Conservation (phyloP, 192 early-diverging fungal species). For the Backusella sp. region DNA sequence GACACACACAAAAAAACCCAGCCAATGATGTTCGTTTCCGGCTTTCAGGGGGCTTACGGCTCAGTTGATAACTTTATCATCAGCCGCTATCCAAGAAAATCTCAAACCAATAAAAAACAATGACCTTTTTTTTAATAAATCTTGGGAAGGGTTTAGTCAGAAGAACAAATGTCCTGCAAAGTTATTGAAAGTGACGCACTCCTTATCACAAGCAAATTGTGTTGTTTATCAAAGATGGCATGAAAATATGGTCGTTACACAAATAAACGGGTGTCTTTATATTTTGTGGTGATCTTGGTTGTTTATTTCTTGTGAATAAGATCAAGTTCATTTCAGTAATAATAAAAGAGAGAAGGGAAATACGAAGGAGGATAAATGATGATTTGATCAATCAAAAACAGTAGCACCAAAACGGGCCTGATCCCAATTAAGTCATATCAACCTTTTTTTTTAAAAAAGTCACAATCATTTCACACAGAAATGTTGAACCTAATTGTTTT, state of each 20-base stretch:
- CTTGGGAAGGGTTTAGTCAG: too few relatives aligned
- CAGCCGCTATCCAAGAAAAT: neutral
- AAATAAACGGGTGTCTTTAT: too few relatives aligned
- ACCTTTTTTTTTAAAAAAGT: neutral
- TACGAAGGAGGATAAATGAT: neutral
- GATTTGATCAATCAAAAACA: neutral
- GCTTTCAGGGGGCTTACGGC: neutral
- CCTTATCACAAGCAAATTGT: too few relatives aligned
- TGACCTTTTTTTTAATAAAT: neutral
- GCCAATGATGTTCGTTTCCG: neutral
- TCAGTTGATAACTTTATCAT: neutral
- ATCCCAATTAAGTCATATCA: neutral
- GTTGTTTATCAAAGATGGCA: too few relatives aligned
- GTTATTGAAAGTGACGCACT: neutral
- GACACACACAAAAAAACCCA: neutral
- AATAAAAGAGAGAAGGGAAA: too few relatives aligned
- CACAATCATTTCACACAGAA: neutral
- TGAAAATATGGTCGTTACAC: too few relatives aligned
- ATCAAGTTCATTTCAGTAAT: too few relatives aligned
- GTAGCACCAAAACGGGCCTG: neutral
- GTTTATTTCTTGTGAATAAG: too few relatives aligned
- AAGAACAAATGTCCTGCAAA: neutral
- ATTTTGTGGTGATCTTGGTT: too few relatives aligned
- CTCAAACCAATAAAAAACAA: neutral
- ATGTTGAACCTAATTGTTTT: neutral